Conservation (phyloP, 345 rosid species). For the Camelina laxa region DNA sequence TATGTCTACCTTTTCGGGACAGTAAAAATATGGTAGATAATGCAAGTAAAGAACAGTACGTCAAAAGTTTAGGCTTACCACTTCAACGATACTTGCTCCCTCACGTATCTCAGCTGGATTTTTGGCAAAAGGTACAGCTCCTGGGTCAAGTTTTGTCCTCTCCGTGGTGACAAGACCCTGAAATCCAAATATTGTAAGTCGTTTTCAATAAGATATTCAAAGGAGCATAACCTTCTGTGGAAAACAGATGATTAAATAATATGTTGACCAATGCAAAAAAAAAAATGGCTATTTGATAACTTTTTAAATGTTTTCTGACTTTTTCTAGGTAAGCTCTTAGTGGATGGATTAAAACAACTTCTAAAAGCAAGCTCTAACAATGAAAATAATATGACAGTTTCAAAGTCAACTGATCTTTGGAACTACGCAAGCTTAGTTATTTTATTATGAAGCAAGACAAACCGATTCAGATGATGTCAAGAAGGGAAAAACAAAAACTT, state of each 20-base stretch:
- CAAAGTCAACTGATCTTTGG: constrained; percentile 34
- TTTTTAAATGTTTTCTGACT: constrained; percentile 14
- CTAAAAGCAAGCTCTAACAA: constrained; percentile 29
- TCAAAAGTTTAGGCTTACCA: constrained; percentile 59
- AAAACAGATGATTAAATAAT: constrained; percentile 20
- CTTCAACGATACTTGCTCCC: constrained; percentile 85
- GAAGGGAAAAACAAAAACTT: constrained; percentile 39
- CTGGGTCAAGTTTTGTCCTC: constrained; percentile 85
- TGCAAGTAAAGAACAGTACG: constrained; percentile 10
- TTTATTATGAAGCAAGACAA: constrained; percentile 12
- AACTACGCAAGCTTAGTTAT: constrained; percentile 21
- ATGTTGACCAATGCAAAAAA: constrained; percentile 22
- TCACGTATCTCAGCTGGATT: constrained; percentile 67
- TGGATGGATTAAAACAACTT: constrained; percentile 12
- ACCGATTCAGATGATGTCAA: constrained; percentile 11
- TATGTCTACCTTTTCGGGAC: background rate
- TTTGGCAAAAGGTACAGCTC: constrained; percentile 85
- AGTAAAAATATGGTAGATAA: background rate
- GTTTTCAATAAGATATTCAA: constrained; percentile 31
- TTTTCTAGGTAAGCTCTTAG: constrained; percentile 20
- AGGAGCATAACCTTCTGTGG: background rate
- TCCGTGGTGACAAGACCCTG: constrained; percentile 96
- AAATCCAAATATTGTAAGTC: constrained; percentile 19
- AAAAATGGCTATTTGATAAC: constrained; percentile 23
- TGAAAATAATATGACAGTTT: constrained; percentile 24